A percentile compares a stretch with the other conserved stretches of the same genome.
phyloP scores from a whole-genome alignment of 176 grass and related monocot species.

The Rhynchospora breviuscula region DNA sequence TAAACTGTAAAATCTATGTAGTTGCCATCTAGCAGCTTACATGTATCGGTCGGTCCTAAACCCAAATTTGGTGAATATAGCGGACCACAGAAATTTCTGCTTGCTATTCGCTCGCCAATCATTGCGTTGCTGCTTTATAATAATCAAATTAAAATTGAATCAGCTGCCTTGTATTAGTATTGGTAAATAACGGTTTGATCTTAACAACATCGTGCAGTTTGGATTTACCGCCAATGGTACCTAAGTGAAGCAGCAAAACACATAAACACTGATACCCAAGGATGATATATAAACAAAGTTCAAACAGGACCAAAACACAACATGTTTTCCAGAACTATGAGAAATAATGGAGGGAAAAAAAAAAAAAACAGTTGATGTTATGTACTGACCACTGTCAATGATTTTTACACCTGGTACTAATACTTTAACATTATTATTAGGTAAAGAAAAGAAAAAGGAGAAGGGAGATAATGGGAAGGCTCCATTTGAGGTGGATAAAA shows the following conservation, averaged over 20 bases:
- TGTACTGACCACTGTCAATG: too few relatives aligned
- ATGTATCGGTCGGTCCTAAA: background rate
- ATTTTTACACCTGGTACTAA: too few relatives aligned
- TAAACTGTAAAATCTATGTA: background rate
- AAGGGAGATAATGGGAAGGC: too few relatives aligned
- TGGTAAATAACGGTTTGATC: background rate
- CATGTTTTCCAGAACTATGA: background rate
- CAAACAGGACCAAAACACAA: slow-evolving; percentile 6
- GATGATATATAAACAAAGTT: background rate
- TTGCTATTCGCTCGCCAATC: background rate
- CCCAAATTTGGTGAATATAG: background rate
- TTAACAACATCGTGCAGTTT: too few relatives aligned
- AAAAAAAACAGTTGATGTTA: slow-evolving; percentile 9
- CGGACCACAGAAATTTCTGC: background rate
- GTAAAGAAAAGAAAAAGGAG: too few relatives aligned
- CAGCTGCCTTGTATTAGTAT: background rate
- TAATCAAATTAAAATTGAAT: background rate
- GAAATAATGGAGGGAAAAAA: background rate
- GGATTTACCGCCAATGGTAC: background rate
- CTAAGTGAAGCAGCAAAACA: background rate
- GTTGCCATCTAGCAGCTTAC: background rate
- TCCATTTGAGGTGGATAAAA: too few relatives aligned
- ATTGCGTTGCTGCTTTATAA: background rate
- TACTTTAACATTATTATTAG: too few relatives aligned
- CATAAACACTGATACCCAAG: background rate